These are phyloP conservation scores for Talaromyces sp. DNA, from an alignment of 2,329 filamentous ascomycete genomes.

Conservation along the genomic window DNA sequence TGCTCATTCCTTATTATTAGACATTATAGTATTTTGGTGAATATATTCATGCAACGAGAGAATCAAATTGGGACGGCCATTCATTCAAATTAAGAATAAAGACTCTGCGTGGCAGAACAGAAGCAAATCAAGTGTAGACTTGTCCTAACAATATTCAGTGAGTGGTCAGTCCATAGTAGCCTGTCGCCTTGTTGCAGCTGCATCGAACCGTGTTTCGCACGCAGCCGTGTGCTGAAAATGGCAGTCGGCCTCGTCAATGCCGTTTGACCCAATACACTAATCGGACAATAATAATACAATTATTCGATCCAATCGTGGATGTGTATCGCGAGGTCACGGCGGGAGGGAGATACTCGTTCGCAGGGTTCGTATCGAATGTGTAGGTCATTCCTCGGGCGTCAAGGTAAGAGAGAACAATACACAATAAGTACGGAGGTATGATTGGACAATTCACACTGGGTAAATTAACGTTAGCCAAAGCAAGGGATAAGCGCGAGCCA, in stretches of 20 bases:
- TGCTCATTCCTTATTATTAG: not conserved
- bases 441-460: not conserved
- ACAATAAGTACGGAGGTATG: not conserved
- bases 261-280: not conserved
- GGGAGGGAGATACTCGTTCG: not conserved
- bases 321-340: conserved; percentile 8
- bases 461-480: not conserved
- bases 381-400: not conserved
- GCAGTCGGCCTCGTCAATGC: not conserved
- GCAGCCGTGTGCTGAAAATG: not conserved
- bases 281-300: not conserved
- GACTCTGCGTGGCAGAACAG: conserved; percentile 14
- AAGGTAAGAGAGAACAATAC: not conserved
- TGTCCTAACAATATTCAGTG: conserved; percentile 6
- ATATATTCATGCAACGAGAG: not conserved
- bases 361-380: conserved; percentile 1
- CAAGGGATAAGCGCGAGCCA: not conserved
- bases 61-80: not conserved
- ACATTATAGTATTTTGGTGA: not conserved
- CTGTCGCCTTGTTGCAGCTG: not conserved
- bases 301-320: not conserved
- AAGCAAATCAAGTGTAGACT: conserved; percentile 14
- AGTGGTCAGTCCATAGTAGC: not conserved
- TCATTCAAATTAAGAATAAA: conserved; percentile 10
- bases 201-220: not conserved